Base-by-base conservation (phyloP, 192 early-diverging fungal species). In the Coemansia pectinata region DNA sequence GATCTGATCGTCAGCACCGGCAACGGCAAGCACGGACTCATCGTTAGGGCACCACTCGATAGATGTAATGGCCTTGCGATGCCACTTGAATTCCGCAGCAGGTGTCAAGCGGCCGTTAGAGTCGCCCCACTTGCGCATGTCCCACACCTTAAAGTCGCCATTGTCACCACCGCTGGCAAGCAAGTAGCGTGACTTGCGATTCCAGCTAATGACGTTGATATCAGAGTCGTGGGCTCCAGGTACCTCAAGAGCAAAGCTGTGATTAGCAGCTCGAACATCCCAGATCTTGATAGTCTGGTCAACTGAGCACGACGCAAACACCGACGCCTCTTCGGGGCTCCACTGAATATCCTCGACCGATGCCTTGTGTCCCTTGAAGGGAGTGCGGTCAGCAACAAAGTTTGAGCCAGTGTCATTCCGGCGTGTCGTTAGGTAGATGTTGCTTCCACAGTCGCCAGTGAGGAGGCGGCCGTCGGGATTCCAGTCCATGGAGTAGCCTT, bases 401-500 rank as follows among this genome's bases (percentile, higher is more conserved):
- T 63, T 75, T 11, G 82, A 71, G 19, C 87, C 83, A 9, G 75
- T 87, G 66, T 86, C 65, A 70, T 79, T 74, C 58, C 93, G 83
- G 66, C 90, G 62, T 5, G 87, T 86, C 12, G 97, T 95, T 45
- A 95, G 84, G 73, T 91, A 95, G 65, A 99, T 98, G 40, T 90
- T 85, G 34, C 87, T 84, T 36, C 79, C 79, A 39, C 85, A 87
- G 79, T 98, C 97, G 50, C 97, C 97, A 14, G 95, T 93, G 53
- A 99, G 84, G 33, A 99, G 83, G 44, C 88, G 89, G 27, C 74
- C 69, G 17, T 89, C 80, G 34, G 85, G 53, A 29, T 92, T 95
- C 96, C 96, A 99, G 83, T 98, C 97, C 88, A 99, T 89, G 9
- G 93, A 94, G 69, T 92, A 99, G 21, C 97, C 97, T 81, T 99